Percentiles rank a stretch among this genome's conserved stretches.
Conservation (phyloP, 2,329 filamentous ascomycete genomes). For the Rugonectria rugulosa region DNA sequence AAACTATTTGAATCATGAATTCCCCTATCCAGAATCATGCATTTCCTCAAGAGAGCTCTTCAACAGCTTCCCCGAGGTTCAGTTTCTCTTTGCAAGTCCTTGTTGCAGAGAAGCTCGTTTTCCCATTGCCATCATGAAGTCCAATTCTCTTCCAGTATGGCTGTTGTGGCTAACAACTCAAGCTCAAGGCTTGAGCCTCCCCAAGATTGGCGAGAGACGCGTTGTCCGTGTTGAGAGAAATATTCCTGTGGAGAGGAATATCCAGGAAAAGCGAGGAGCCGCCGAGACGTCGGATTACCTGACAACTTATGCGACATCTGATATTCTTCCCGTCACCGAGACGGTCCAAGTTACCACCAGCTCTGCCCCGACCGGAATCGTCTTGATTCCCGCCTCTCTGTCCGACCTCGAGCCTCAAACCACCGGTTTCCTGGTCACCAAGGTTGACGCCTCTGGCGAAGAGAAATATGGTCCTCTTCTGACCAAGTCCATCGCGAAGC, state of each 20-base stretch:
- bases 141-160: constrained; percentile 35
- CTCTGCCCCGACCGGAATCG: constrained; percentile 35
- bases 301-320: constrained; percentile 35
- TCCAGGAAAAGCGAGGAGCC: constrained; percentile 30
- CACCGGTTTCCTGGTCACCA: constrained; percentile 40
- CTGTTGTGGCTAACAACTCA: constrained; percentile 39
- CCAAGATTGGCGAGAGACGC: constrained; percentile 15
- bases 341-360: constrained; percentile 38
- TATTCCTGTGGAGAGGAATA: constrained; percentile 23
- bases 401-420: constrained; percentile 43
- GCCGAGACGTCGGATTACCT: constrained; percentile 32
- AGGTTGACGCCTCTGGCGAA: constrained; percentile 29
- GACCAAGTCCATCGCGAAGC: constrained; percentile 45
- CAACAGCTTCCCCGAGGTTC: constrained; percentile 18
- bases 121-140: constrained; percentile 32
- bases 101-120: constrained; percentile 10
- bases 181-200: constrained; percentile 33
- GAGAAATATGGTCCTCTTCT: constrained; percentile 34
- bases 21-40: constrained; percentile 20
- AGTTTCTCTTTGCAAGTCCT: constrained; percentile 14
- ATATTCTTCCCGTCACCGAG: constrained; percentile 39
- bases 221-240: too few species aligned
- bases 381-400: constrained; percentile 40
- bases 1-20: constrained; percentile 29
- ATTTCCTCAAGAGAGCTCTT: constrained; percentile 18